phyloP scores from a whole-genome alignment of 1,139 yeast genomes.

The Geotrichum macrosporum region DNA sequence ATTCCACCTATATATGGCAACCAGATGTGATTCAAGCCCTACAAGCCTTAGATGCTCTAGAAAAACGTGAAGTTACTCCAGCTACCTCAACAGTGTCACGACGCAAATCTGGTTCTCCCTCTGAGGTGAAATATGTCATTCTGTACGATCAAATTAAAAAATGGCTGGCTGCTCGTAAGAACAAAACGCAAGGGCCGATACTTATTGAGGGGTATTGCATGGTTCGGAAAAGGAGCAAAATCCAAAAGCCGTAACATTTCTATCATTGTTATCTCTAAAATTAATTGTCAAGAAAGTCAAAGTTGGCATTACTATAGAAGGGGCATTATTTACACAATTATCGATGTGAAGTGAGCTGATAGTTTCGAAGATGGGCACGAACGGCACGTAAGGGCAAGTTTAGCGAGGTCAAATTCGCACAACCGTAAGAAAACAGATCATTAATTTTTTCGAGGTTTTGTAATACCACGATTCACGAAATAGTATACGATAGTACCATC shows the following conservation, averaged over 20 bases:
- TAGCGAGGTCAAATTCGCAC: too few species aligned
- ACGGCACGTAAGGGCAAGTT: too few species aligned
- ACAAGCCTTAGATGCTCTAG: slow-evolving; percentile 16
- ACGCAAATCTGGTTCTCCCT: background rate
- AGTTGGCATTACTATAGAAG: too few species aligned
- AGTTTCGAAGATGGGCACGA: too few species aligned
- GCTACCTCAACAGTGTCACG: background rate
- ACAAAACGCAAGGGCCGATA: slow-evolving; percentile 14
- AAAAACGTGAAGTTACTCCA: background rate
- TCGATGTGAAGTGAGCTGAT: too few species aligned
- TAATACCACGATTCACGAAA: slow-evolving; percentile 57
- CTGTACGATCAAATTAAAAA: background rate
- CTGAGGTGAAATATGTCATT: slow-evolving; percentile 6
- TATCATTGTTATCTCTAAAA: slow-evolving; percentile 28
- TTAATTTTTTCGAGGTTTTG: slow-evolving; percentile 53
- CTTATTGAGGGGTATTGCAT: slow-evolving; percentile 17
- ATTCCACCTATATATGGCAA: slow-evolving; percentile 14
- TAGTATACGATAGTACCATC: slow-evolving; percentile 70
- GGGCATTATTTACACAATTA: too few species aligned
- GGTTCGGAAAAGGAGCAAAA: slow-evolving; percentile 8
- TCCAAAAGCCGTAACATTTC: background rate
- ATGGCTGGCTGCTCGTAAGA: slow-evolving; percentile 9
- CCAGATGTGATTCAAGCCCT: slow-evolving; percentile 20
- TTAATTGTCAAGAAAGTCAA: too few species aligned
- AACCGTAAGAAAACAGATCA: background rate